Evolutionary conservation across 345 rosid genomes (phyloP), one percentile per base, ranked within the genome.

Genomic region (Hypericum perforatum): DNA sequence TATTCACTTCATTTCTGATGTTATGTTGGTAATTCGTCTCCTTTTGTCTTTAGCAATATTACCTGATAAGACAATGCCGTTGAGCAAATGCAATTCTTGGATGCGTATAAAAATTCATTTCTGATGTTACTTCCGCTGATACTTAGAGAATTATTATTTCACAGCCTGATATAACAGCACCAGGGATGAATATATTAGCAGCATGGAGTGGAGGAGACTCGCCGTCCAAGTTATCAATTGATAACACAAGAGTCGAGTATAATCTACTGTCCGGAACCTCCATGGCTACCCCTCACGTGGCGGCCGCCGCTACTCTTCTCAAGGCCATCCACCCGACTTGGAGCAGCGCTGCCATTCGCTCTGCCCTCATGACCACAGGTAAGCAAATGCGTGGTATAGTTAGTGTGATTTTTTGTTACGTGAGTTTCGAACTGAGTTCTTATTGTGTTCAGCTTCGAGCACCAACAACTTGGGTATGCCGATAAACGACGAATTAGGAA

Each of bases 261-360:
- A 81, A 78, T 37, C 5, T 85, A 0, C 8, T 46, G 7, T 69
- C 95, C 0, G 98, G 98, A 51, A 91, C 98, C 63, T 91, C 98
- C 3, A 91, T 91, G 98, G 66, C 98, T 53, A 73, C 82, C 63
- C 96, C 98, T 58, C 98, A 91, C 70, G 95, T 87, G 16, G 74
- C 95, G 8, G 98, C 78, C 32, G 71, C 72, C 6, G 85, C 78
- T 9, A 85, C 86, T 11, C 92, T 87, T 50, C 81, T 87, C 51
- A 83, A 57, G 73, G 86, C 92, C 16, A 66, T 79, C 14, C 84
- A 87, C 52, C 96, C 95, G 0, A 39, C 61, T 1, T 91, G 98
- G 96, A 91, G 90, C 76, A 63, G 73, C 49, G 92, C 96, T 36
- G 96, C 96, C 9, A 72, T 91, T 65, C 71, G 89, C 76, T 87